phyloP scores from a whole-genome alignment of 352 stramenopile species.

The Elongisporangium prolatum region DNA sequence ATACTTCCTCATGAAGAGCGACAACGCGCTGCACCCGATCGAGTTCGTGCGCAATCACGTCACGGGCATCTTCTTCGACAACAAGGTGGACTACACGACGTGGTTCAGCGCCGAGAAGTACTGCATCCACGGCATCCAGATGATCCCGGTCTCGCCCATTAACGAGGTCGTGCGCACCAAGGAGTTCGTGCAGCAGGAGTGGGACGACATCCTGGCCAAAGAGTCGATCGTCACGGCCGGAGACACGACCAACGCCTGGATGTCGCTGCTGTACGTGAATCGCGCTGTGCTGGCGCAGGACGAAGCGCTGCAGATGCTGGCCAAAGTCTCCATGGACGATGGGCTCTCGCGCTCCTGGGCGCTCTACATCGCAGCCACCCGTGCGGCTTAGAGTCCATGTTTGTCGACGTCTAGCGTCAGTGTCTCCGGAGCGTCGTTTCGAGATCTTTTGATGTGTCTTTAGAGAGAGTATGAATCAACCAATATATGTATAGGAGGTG shows the following conservation, averaged over 20 bases:
- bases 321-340: slow-evolving; percentile 55
- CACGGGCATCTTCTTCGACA: slow-evolving; percentile 74
- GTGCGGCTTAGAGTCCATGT: slow-evolving; percentile 8
- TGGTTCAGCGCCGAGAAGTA: slow-evolving; percentile 68
- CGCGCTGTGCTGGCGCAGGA: slow-evolving; percentile 51
- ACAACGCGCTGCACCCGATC: slow-evolving; percentile 59
- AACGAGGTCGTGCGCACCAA: slow-evolving; percentile 59
- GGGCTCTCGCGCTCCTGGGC: slow-evolving; percentile 61
- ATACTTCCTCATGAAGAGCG: slow-evolving; percentile 61
- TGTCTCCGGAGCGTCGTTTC: not conserved
- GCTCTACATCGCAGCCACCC: slow-evolving; percentile 62
- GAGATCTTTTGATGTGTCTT: not conserved
- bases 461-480: not conserved
- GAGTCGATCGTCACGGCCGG: slow-evolving; percentile 35
- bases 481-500: not conserved
- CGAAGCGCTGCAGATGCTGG: slow-evolving; percentile 37
- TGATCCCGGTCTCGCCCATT: slow-evolving; percentile 70
- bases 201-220: slow-evolving; percentile 68
- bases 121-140: slow-evolving; percentile 78
- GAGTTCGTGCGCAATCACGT: slow-evolving; percentile 69
- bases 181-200: slow-evolving; percentile 66
- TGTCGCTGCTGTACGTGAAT: slow-evolving; percentile 71
- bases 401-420: not conserved
- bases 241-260: slow-evolving; percentile 44
- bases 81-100: slow-evolving; percentile 68